Evolutionary conservation across 75 land plant species (phyloP).

Genomic region (Pinus tabuliformis): DNA sequence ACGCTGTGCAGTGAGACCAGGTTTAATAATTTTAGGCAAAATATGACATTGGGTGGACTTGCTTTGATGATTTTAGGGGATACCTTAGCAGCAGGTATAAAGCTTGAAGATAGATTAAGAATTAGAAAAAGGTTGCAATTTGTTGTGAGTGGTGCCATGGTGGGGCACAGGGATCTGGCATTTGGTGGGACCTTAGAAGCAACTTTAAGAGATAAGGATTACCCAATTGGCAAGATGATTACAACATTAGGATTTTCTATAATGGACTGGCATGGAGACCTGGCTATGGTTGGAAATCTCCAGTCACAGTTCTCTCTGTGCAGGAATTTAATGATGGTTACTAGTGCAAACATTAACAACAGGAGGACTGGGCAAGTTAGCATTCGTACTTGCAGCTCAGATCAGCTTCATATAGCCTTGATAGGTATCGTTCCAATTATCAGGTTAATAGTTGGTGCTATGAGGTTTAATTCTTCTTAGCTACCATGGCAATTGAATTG

Average conservation of each 20-base stretch:
- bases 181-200: slow-evolving; percentile 59
- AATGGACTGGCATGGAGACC: slow-evolving; percentile 81
- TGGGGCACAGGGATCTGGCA: slow-evolving; percentile 42
- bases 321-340: slow-evolving; percentile 19
- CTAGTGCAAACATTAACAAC: slow-evolving; percentile 45
- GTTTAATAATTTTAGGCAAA: slow-evolving; percentile 38
- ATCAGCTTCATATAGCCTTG: slow-evolving; percentile 48
- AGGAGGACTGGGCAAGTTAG: slow-evolving; percentile 45
- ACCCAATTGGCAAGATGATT: slow-evolving; percentile 64
- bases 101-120: slow-evolving; percentile 44
- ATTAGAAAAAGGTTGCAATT: slow-evolving; percentile 34
- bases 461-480: no score
- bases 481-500: no score
- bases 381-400: slow-evolving; percentile 43
- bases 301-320: slow-evolving; percentile 71
- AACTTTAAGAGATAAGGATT: slow-evolving; percentile 62
- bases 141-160: slow-evolving; percentile 49
- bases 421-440: slow-evolving; percentile 42
- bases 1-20: slow-evolving; percentile 36
- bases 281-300: slow-evolving; percentile 76
- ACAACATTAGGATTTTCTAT: slow-evolving; percentile 72
- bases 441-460: background rate
- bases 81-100: slow-evolving; percentile 36
- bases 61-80: slow-evolving; percentile 32
- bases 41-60: slow-evolving; percentile 36